A percentile compares a stretch with the other conserved stretches of the same genome.
These are phyloP conservation scores for Triticum monococcum DNA, from an alignment of 176 grass and related monocot species.

Conservation along the genomic window DNA sequence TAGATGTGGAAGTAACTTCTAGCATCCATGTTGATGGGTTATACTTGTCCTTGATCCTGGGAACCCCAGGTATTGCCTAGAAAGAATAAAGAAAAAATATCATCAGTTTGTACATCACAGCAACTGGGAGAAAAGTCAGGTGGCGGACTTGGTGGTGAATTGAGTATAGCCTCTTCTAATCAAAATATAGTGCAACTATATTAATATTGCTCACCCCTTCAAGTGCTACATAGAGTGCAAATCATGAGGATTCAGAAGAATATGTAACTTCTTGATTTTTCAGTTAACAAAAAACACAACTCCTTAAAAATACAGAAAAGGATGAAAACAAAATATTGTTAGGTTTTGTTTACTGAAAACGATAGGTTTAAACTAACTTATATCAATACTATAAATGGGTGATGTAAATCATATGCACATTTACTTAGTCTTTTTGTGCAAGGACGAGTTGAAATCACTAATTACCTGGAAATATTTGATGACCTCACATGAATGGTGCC, in stretches of 20 bases:
- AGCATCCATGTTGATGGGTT: conserved; percentile 91
- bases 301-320: not conserved
- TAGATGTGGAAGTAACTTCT: conserved; percentile 64
- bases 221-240: not conserved
- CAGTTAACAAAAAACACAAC: not conserved
- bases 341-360: not conserved
- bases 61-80: conserved; percentile 53
- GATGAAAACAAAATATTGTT: not conserved
- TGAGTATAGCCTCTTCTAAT: not conserved
- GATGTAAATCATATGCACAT: not conserved
- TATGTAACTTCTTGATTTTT: not conserved
- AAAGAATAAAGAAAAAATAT: not conserved
- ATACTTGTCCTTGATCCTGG: conserved; percentile 66
- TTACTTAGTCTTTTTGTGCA: not conserved
- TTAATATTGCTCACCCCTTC: not conserved
- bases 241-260: not conserved
- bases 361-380: not conserved
- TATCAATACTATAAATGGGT: not conserved
- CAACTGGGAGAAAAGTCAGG: not conserved
- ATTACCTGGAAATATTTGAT: conserved; percentile 85
- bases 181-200: not conserved
- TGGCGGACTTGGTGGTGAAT: not conserved
- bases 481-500: conserved; percentile 59
- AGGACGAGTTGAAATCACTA: not conserved
- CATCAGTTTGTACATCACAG: not conserved